phyloP scores from a whole-genome alignment of 2,329 filamentous ascomycete genomes.

The Myotisia sp. region DNA sequence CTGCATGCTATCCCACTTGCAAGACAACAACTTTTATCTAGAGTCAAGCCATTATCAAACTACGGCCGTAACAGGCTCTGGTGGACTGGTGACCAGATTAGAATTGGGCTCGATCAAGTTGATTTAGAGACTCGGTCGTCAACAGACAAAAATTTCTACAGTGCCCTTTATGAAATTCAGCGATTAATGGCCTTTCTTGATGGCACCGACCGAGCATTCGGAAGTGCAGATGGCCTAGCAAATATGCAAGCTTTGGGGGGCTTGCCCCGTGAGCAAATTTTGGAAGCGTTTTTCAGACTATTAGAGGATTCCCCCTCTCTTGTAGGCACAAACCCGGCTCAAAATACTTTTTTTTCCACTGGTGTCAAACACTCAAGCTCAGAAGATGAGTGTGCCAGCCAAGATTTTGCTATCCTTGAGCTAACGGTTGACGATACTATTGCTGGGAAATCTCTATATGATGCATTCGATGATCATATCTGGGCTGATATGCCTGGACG shows the following conservation, averaged over 20 bases:
- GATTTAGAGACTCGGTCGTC: slow-evolving; percentile 17
- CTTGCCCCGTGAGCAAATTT: slow-evolving; percentile 21
- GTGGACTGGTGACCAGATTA: slow-evolving; percentile 48
- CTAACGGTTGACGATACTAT: slow-evolving; percentile 27
- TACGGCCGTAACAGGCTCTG: slow-evolving; percentile 46
- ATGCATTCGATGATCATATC: slow-evolving; percentile 38
- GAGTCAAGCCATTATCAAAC: slow-evolving; percentile 30
- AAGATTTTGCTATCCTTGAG: slow-evolving; percentile 27
- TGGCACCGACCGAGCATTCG: slow-evolving; percentile 43
- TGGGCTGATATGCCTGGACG: slow-evolving; percentile 31
- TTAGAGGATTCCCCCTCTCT: slow-evolving; percentile 37
- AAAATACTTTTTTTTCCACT: slow-evolving; percentile 34
- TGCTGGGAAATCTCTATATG: slow-evolving; percentile 36
- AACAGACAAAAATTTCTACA: no score
- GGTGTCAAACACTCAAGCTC: slow-evolving; percentile 27
- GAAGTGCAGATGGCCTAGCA: slow-evolving; percentile 39
- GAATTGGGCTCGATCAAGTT: slow-evolving; percentile 19
- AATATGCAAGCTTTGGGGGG: neutral
- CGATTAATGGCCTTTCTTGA: slow-evolving; percentile 49
- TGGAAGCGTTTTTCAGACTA: slow-evolving; percentile 34
- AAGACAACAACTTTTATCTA: slow-evolving; percentile 41
- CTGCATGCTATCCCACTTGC: slow-evolving; percentile 47
- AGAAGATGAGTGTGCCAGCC: slow-evolving; percentile 19
- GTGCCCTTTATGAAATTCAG: slow-evolving; percentile 44
- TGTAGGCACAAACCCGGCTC: slow-evolving; percentile 27